Evolutionary conservation across 768 basidiomycete genomes (phyloP).

Genomic region (Lactarius indigo): DNA sequence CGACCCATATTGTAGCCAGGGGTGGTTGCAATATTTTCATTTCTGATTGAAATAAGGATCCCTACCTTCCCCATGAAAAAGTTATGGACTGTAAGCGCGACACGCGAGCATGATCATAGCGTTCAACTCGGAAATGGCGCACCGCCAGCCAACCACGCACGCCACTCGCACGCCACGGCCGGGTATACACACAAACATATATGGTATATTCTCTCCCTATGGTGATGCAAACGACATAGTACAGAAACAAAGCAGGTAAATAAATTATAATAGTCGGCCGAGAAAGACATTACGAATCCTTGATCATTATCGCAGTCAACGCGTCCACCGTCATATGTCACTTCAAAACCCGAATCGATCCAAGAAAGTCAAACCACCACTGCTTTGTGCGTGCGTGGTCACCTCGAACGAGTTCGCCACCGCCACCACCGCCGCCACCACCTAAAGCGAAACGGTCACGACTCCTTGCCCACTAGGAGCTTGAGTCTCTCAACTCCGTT

Average conservation of each 20-base stretch:
- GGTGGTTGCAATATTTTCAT: background rate
- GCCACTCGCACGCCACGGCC: background rate
- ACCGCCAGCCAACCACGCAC: background rate
- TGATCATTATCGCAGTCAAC: background rate
- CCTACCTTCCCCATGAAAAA: background rate
- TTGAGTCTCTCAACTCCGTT: slow-evolving; percentile 22
- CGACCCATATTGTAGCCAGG: background rate
- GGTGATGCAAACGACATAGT: background rate
- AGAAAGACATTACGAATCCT: background rate
- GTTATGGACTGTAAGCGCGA: background rate
- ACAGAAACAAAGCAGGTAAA: background rate
- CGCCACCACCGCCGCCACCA: background rate
- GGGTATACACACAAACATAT: background rate
- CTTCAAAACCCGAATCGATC: background rate
- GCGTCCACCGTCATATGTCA: background rate
- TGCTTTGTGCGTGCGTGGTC: background rate
- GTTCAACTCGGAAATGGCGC: background rate
- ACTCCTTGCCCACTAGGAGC: slow-evolving; percentile 16
- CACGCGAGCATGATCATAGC: background rate
- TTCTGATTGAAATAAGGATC: background rate
- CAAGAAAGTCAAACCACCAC: slow-evolving; percentile 1
- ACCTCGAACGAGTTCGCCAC: background rate
- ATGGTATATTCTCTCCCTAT: background rate
- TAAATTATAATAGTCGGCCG: background rate
- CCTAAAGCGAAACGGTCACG: background rate